A percentile compares a stretch with the other conserved stretches of the same genome.
These are phyloP conservation scores for Populus hybrid DNA, from an alignment of 441 rosid species.

Conservation along the genomic window DNA sequence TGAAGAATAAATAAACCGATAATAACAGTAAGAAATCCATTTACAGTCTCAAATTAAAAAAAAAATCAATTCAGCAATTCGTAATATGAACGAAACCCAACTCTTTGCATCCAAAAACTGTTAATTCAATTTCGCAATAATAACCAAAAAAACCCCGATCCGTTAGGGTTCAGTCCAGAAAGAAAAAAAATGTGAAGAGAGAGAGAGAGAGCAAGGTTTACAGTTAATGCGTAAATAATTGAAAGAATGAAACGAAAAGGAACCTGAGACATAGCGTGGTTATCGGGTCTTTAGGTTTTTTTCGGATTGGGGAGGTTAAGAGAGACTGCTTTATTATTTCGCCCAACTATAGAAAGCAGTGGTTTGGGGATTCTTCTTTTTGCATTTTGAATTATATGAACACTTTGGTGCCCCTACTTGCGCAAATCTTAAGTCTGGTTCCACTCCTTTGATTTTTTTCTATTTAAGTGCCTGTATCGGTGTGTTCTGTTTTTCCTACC, in stretches of 20 bases:
- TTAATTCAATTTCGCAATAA: not conserved
- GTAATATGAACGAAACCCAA: too few species aligned
- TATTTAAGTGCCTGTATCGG: not conserved
- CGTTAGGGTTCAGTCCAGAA: conserved; percentile 1
- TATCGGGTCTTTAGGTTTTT: not conserved
- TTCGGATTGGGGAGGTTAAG: not conserved
- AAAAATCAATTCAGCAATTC: not conserved
- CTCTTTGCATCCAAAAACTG: not conserved
- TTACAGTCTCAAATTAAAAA: not conserved
- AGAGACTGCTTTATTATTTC: not conserved
- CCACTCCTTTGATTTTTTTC: not conserved
- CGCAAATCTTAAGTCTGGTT: not conserved
- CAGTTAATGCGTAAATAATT: not conserved
- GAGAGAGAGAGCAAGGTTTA: not conserved
- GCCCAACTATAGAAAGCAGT: not conserved
- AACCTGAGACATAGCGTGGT: conserved; percentile 59
- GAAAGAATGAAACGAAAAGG: not conserved
- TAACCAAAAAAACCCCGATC: not conserved
- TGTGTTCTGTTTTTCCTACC: not conserved
- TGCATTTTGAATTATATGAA: not conserved
- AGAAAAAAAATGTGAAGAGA: not conserved
- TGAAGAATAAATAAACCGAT: conserved; percentile 17
- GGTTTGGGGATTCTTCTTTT: too few species aligned
- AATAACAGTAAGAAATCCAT: not conserved
- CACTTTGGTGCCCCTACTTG: not conserved